Conservation (phyloP, 169 alveolate species). For the Babesia caballi region DNA sequence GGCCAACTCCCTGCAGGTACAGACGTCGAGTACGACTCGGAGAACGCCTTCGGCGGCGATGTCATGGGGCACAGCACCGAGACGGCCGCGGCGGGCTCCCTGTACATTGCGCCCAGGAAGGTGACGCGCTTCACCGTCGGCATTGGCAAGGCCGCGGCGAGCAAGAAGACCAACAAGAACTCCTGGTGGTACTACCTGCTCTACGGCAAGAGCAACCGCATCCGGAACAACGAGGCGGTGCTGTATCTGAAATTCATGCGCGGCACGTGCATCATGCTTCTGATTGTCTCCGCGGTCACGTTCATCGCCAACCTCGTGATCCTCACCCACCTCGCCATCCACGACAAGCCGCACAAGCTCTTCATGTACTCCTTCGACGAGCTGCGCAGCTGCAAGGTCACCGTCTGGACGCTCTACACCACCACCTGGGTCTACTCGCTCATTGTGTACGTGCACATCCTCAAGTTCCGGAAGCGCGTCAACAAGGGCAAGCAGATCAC, state of each 20-base stretch:
- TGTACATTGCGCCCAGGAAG: neutral
- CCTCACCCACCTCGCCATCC: constrained; percentile 24
- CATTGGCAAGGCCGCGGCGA: neutral
- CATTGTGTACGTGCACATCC: constrained; percentile 41
- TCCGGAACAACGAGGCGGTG: constrained; percentile 57
- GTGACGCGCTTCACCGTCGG: neutral
- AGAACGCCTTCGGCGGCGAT: neutral
- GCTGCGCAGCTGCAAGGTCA: constrained; percentile 33
- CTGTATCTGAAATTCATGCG: constrained; percentile 57
- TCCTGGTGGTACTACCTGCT: constrained; percentile 52
- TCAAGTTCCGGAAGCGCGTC: constrained; percentile 22
- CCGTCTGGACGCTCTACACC: constrained; percentile 58
- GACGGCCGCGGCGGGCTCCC: neutral
- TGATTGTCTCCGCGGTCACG: constrained; percentile 35
- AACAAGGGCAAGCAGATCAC: constrained; percentile 56
- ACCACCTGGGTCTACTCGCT: constrained; percentile 61
- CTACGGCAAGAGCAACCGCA: constrained; percentile 6
- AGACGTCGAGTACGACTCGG: neutral
- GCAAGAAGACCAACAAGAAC: neutral
- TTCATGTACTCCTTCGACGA: constrained; percentile 48
- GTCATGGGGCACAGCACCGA: neutral
- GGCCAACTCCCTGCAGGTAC: neutral
- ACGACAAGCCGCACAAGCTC: constrained; percentile 19
- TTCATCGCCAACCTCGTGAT: constrained; percentile 22
- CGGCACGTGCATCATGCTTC: constrained; percentile 41